Evolutionary conservation across 2,329 filamentous ascomycete species (phyloP).

Genomic region (Lecanicillium sp.): DNA sequence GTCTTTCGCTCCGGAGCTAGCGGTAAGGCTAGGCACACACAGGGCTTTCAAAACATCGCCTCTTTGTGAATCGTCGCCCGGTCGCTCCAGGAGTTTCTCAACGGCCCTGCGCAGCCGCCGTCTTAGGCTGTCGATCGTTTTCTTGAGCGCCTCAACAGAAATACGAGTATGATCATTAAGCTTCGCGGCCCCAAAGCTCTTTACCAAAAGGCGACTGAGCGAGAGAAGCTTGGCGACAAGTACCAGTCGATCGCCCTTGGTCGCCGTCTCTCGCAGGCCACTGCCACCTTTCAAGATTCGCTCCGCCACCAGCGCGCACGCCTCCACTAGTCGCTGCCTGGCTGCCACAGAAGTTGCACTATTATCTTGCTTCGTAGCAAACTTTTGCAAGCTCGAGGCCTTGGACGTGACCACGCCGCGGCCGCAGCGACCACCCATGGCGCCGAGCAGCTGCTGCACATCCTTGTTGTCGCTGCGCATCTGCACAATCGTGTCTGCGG

Average conservation of each 20-base stretch:
- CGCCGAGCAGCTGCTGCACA: conserved; percentile 62
- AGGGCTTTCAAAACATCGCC: conserved; percentile 61
- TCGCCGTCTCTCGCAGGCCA: conserved; percentile 18
- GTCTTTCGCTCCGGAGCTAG: conserved; percentile 71
- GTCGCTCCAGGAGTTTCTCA: conserved; percentile 58
- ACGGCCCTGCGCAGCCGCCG: conserved; percentile 58
- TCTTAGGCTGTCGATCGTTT: conserved; percentile 53
- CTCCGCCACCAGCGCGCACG: conserved; percentile 40
- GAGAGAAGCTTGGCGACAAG: conserved; percentile 65
- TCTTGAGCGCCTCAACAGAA: conserved; percentile 52
- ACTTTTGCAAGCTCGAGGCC: conserved; percentile 44
- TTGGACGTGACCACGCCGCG: conserved; percentile 61
- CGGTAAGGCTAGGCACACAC: conserved; percentile 73
- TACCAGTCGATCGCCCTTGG: conserved; percentile 42
- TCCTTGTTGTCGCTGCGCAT: conserved; percentile 74
- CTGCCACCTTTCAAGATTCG: conserved; percentile 37
- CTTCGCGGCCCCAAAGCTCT: conserved; percentile 52
- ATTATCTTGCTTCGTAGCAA: conserved; percentile 25
- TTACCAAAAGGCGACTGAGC: conserved; percentile 65
- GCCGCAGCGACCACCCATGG: conserved; percentile 71
- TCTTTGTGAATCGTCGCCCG: conserved; percentile 41
- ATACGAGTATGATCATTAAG: conserved; percentile 23
- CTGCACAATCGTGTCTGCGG: conserved; percentile 84
- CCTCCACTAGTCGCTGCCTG: conserved; percentile 40
- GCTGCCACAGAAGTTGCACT: conserved; percentile 26